Conservation (phyloP, 257 asterid genomes). For the Prunella vulgaris region DNA sequence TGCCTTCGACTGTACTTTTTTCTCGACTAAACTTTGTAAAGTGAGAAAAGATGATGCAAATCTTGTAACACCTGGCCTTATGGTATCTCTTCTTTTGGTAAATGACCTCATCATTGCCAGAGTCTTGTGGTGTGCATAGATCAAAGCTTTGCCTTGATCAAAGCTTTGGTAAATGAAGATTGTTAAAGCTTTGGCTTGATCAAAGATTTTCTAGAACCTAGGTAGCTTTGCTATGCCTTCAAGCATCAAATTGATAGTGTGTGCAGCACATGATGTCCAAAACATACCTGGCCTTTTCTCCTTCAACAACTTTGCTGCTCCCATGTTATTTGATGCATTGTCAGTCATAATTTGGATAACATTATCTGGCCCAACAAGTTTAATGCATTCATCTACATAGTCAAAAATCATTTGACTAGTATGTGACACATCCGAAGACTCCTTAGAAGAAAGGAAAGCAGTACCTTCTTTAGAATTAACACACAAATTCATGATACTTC, state of each 20-base stretch:
- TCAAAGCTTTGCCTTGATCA: too few relatives aligned
- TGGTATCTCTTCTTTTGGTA: not conserved
- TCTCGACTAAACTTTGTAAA: not conserved
- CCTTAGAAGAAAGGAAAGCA: not conserved
- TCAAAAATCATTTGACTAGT: not conserved
- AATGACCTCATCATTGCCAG: not conserved
- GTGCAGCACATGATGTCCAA: not conserved
- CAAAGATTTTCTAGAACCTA: not conserved
- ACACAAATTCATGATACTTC: not conserved
- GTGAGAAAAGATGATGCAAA: not conserved
- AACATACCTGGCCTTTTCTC: not conserved
- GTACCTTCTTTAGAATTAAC: not conserved
- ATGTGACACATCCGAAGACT: not conserved
- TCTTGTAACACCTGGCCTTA: not conserved
- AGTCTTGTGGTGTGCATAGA: slow-evolving; percentile 4
- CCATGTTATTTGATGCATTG: not conserved
- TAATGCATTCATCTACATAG: not conserved
- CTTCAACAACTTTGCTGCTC: not conserved
- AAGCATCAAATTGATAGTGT: not conserved
- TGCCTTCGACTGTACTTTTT: not conserved
- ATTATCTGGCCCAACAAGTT: not conserved
- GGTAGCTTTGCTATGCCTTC: not conserved
- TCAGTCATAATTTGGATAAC: not conserved
- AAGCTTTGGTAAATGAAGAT: too few relatives aligned
- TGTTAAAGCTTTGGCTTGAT: not conserved